Evolutionary conservation across 2,329 filamentous ascomycete genomes (phyloP), one percentile per base, ranked within the genome.

Genomic region (Diaporthe helianthi): DNA sequence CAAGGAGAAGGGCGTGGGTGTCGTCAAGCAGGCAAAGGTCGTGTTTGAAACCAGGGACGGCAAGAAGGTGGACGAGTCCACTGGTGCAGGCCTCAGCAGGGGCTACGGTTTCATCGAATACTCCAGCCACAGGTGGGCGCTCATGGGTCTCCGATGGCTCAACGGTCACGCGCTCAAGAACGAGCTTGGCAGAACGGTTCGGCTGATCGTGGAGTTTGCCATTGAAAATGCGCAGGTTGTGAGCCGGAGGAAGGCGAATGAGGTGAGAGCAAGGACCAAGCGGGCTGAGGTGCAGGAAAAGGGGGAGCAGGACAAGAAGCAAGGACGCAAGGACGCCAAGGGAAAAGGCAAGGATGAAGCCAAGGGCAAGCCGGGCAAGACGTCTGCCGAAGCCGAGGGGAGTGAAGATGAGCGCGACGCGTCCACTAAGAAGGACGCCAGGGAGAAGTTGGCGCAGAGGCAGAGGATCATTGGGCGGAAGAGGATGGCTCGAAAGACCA

Each of bases 101-200:
- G 96, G 96, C 6, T 99, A 99, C 78, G 96, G 97, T 15, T 99
- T 99, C 83, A 92, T 99, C 74, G 96, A 99, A 82, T 99, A 98
- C 81, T 92, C 90, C 73, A 96, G 93, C 36, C 96, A 99, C 77
- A 91, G 96, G 61, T 95, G 92, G 85, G 96, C 96, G 17, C 85
- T 99, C 47, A 98, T 98, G 93, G 96, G 93, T 29, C 84, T 99
- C 72, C 87, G 96, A 55, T 98, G 93, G 90, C 85, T 99, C 69
- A 99, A 99, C 78, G 94, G 95, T 1, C 90, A 87, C 70, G 82
- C 87, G 38, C 74, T 89, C 22, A 83, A 86, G 75, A 87, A 86
- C 72, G 81, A 83, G 29, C 81, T 87, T 65, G 94, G 96, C 73
- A 93, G 92, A 81, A 95, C 93, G 78, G 94, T 96, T 80, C 87